Evolutionary conservation across 2,329 filamentous ascomycete genomes (phyloP), one percentile per base, ranked within the genome.

Genomic region (Scortechinia acanthostroma): DNA sequence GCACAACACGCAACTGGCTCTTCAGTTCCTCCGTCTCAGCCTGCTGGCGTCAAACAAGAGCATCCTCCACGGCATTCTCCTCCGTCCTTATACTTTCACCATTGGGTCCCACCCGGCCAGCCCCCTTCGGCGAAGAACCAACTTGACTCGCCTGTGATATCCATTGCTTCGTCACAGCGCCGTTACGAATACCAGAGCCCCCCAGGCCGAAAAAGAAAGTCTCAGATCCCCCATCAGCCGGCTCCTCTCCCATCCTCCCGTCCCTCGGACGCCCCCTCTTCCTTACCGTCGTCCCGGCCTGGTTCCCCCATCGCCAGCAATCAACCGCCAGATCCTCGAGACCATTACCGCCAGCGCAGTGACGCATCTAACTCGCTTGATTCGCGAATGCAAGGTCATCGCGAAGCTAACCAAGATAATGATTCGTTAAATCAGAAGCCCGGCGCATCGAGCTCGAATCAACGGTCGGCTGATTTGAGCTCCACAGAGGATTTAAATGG

Each of bases 71-170:
- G 6, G 17, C 35, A n/a, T 30, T n/a, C 14, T 15, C 17, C 35
- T 6, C 6, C 35, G 13, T 40, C 35, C 6, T 15, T 40, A 6
- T 10, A 40, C 17, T 40, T 40, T 17, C 35, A 40, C 20, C 35
- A 40, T 40, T 40, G 35, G 35, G 35, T 40, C 35, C 35, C 35
- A 6, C 35, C 35, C 6, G 35, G 10, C 13, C 35, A 40, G 20
- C 25, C 10, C 10, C 25, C 25, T 10, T n/a, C 25, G n/a, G 10
- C 25, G 25, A 30, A 30, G 25, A 30, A n/a, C 25, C 25, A 10
- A 30, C 25, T n/a, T n/a, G n/a, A n/a, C n/a, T n/a, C n/a, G n/a
- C 25, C 25, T 10, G 25, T n/a, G n/a, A 10, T n/a, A 30, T 30
- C 25, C 10, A 10, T 10, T n/a, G 25, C 25, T 30, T n/a, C 10